Percentiles rank a stretch among this genome's conserved stretches.
These are phyloP conservation scores for Diaporthe nobilis DNA, from an alignment of 2,329 filamentous ascomycete species.

Conservation along the genomic window DNA sequence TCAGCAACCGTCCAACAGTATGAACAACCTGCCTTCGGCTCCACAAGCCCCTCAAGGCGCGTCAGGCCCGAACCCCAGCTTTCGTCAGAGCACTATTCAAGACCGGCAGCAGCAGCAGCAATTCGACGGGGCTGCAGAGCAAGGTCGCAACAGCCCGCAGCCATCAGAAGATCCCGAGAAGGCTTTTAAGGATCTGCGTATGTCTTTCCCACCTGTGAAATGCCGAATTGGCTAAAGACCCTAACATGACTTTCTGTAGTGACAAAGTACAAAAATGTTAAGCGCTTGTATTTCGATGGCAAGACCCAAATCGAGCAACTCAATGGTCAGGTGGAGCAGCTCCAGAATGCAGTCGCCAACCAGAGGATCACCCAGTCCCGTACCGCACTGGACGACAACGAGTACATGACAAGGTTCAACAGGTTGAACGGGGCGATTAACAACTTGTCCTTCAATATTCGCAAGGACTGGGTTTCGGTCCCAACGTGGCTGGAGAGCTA, in stretches of 20 bases:
- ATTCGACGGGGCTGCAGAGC: constrained; percentile 63
- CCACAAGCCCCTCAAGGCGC: constrained; percentile 51
- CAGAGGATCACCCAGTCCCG: constrained; percentile 95
- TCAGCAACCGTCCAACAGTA: constrained; percentile 58
- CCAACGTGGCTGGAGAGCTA: constrained; percentile 84
- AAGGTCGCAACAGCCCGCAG: constrained; percentile 70
- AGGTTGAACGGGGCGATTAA: constrained; percentile 94
- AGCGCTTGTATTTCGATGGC: constrained; percentile 96
- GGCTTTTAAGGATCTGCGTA: constrained; percentile 71
- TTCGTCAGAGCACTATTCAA: constrained; percentile 56
- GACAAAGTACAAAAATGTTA: constrained; percentile 97
- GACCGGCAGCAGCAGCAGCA: constrained; percentile 50
- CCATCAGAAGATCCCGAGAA: constrained; percentile 66
- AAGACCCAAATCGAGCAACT: constrained; percentile 93
- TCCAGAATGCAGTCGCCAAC: constrained; percentile 98
- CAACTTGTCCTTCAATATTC: constrained; percentile 94
- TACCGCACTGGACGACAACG: constrained; percentile 94
- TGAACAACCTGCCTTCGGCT: constrained; percentile 60
- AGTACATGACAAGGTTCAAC: constrained; percentile 91
- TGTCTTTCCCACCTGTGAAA: constrained; percentile 46
- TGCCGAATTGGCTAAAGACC: constrained; percentile 32
- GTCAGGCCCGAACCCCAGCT: constrained; percentile 54
- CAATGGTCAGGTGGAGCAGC: constrained; percentile 87
- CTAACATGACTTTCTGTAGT: constrained; percentile 68
- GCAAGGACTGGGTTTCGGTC: constrained; percentile 90